Base-by-base conservation (phyloP, 495 filamentous ascomycete genomes). In the Gamarada debralockiae region DNA sequence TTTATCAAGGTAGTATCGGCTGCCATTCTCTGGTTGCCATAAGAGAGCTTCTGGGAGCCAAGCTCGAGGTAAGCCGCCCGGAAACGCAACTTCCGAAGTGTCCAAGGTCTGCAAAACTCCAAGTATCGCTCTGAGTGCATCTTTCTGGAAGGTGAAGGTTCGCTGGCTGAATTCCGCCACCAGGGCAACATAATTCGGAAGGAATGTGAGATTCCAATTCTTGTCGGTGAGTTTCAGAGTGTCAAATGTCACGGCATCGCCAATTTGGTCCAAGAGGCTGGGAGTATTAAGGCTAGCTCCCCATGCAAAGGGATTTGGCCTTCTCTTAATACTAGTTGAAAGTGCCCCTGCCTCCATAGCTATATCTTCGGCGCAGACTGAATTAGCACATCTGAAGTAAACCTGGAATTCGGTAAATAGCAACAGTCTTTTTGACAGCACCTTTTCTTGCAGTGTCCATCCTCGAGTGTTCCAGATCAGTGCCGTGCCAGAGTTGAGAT, bases 311-410 rank as follows among this genome's bases (percentile, higher is more conserved):
- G 45, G 45, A 37, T 48, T 48, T 48, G 34, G 25, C 21, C 45
- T n/a, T 18, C 45, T 48, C 45, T 48, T 48, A 14, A 48, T 48
- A 14, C 4, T 48, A 3, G 5, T 34, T 2, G 45, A 48, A 4
- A 48, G 25, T 13, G 45, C 45, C 13, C 45, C 45, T 12, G 45
- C 45, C 14, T 50, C 48, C 33, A 50, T 39, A 14, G 21, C 48
- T 50, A 41, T 50, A 40, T 50, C 48, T 40, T 50, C 48, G 18
- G 48, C 18, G 36, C 36, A 50, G 4, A 50, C 22, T 40, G 48
- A 39, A 17, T 39, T 39, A 25, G 33, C n/a, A n/a, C n/a, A n/a
- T n/a, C n/a, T n/a, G n/a, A n/a, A n/a, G n/a, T n/a, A n/a, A n/a
- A n/a, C n/a, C n/a, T n/a, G n/a, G n/a, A n/a, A n/a, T n/a, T n/a